phyloP scores from a whole-genome alignment of 163 green algal genomes.

The Chloromonas sp. region DNA sequence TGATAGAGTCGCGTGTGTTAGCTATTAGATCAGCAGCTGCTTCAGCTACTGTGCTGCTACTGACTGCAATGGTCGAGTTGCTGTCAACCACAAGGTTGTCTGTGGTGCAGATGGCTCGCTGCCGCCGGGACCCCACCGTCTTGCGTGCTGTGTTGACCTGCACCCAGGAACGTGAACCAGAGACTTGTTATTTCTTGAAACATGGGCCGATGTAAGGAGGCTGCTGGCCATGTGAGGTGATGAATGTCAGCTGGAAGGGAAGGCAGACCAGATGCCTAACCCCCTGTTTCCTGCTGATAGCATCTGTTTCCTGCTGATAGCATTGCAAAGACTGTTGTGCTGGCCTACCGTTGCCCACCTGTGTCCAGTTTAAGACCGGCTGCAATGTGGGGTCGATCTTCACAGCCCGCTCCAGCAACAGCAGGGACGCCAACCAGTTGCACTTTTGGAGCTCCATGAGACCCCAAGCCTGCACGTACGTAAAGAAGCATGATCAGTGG shows the following conservation, averaged over 20 bases:
- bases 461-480: constrained; percentile 53
- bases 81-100: background rate
- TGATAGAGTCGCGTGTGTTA: too few species aligned
- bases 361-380: constrained; percentile 59
- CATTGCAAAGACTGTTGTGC: background rate
- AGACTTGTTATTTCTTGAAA: background rate
- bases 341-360: constrained; percentile 7
- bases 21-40: background rate
- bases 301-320: background rate
- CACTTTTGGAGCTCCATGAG: constrained; percentile 71
- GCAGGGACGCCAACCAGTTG: constrained; percentile 60
- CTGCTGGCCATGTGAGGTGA: background rate
- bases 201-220: background rate
- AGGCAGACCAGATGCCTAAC: background rate
- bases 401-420: constrained; percentile 64
- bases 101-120: background rate
- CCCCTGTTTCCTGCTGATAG: background rate
- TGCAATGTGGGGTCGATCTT: constrained; percentile 42
- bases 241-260: background rate
- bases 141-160: background rate
- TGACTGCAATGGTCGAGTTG: background rate
- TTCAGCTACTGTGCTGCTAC: background rate
- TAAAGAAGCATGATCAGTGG: background rate
- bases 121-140: background rate
- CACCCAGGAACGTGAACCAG: background rate